Base-by-base conservation (phyloP, 2,329 filamentous ascomycete genomes). In the Aspergillus ruber region DNA sequence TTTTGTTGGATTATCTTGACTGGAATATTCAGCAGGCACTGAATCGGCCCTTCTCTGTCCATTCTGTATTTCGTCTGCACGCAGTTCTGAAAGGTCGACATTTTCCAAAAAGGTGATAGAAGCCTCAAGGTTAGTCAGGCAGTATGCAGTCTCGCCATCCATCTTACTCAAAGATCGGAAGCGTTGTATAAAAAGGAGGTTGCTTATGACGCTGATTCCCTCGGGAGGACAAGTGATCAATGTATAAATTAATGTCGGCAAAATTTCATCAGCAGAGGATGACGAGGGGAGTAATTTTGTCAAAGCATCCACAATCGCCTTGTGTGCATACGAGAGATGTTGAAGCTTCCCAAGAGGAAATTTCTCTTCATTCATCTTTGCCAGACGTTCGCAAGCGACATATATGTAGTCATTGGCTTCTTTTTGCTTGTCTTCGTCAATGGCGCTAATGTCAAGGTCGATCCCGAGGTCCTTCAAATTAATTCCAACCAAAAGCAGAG, bases 221-320 rank as follows among this genome's bases (percentile, higher is more conserved):
- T 93, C 87, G 0, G 90, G 86, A 0, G 89, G 85, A 40, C 90
- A 85, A 2, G 90, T 96, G 63, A 98, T 94, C 50, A 98, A 79
- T 0, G 90, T 88, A 71, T 95, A 98, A 52, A 98, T 98, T 53
- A 98, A 78, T 67, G 95, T 95, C 0, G 93, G 93, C 66, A 98
- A 83, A 46, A 98, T 94, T 69, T 97, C 93, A 63, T 98, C 93
- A 2, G 93, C 93, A 1, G 93, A 97, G 1, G 93, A 95, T 0
- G 81, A 80, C 0, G 90, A 80, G 7, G 82, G 80, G 46, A 84
- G 78, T 17, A 84, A 70, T 46, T 80, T 77, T 13, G 81, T 83
- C 15, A 86, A 65, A 4, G 90, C 90, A 65, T 97, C 91, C 43
- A 98, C 93, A 53, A 98, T 97, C 54, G 84, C 86, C 72, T 94